Conservation (phyloP, 2,329 filamentous ascomycete genomes). For the Ascochyta rabiei region DNA sequence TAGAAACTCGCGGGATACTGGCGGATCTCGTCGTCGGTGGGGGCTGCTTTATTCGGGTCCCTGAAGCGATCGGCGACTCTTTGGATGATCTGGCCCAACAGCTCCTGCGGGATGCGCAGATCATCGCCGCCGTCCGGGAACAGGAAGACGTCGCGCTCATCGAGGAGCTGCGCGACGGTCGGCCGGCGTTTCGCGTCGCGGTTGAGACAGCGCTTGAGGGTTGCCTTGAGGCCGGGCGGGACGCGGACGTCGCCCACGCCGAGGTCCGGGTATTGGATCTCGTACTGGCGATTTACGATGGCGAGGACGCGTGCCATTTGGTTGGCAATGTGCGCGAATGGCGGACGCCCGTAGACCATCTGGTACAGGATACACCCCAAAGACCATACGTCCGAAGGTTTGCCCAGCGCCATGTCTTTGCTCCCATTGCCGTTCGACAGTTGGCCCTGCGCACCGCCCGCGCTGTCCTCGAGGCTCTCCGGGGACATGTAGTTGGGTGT, state of each 20-base stretch:
- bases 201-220: slow-evolving; percentile 63
- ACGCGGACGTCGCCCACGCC: slow-evolving; percentile 69
- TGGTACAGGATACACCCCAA: slow-evolving; percentile 96
- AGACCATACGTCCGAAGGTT: slow-evolving; percentile 95
- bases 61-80: slow-evolving; percentile 66
- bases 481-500: slow-evolving; percentile 99
- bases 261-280: slow-evolving; percentile 72
- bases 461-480: slow-evolving; percentile 88
- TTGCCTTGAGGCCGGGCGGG: slow-evolving; percentile 61
- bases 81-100: slow-evolving; percentile 64
- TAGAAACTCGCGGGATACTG: slow-evolving; percentile 56
- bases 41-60: slow-evolving; percentile 57
- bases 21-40: slow-evolving; percentile 61
- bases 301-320: slow-evolving; percentile 85
- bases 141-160: slow-evolving; percentile 62
- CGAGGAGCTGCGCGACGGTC: slow-evolving; percentile 62
- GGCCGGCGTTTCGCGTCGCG: slow-evolving; percentile 63
- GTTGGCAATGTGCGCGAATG: slow-evolving; percentile 90
- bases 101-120: slow-evolving; percentile 58
- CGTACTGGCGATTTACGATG: slow-evolving; percentile 78
- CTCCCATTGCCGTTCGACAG: slow-evolving; percentile 45
- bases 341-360: slow-evolving; percentile 96
- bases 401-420: slow-evolving; percentile 93
- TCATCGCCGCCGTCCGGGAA: slow-evolving; percentile 62
- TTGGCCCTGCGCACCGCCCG: slow-evolving; percentile 60